Base-by-base conservation (phyloP, 73 alveolate genomes). In the Paramecium biaurelia region DNA sequence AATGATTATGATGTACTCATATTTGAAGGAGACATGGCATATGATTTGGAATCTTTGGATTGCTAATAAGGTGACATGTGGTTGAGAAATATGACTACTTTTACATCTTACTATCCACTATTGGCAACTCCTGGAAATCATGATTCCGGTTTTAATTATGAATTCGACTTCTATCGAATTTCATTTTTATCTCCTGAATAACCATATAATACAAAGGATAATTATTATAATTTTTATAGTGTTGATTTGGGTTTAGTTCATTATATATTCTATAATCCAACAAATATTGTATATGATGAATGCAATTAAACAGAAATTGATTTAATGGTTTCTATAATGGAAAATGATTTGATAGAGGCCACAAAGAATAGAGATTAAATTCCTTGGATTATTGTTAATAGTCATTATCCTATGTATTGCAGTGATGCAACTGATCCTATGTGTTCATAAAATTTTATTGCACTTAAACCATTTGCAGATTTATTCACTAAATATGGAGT, bases 321-420 rank as follows among this genome's bases (percentile, higher is more conserved):
- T 63, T 26, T 1, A 0, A 63, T 63, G 84, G 84, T 63, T 63
- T 20, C 43, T 10, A 63, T 79, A 4, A 42, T 79, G 70, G 90
- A 42, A 15, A 24, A 79, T 23, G 90, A 79, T 79, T 24, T 79
- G 4, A 23, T 23, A 21, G 18, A 79, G 21, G 90, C 90, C 2
- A 42, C 47, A 2, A 28, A 34, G 5, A 74, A 74, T n/a, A 74
- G 87, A 79, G 74, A 41, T 18, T n/a, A 79, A 12, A 57, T 79
- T 4, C 90, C 90, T 3, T 79, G 90, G 90, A 79, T 79, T 18
- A 79, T 79, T 79, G 74, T 79, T 20, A 24, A 43, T 20, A 47
- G 56, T 79, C 90, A 79, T 47, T 79, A 79, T 79, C 90, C 90
- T 9, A 79, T 79, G 90, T 79, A 79, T 79, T 79, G 90, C n/a